These are phyloP conservation scores for Alternaria tenuissima DNA, from an alignment of 2,329 filamentous ascomycete genomes.

Conservation along the genomic window DNA sequence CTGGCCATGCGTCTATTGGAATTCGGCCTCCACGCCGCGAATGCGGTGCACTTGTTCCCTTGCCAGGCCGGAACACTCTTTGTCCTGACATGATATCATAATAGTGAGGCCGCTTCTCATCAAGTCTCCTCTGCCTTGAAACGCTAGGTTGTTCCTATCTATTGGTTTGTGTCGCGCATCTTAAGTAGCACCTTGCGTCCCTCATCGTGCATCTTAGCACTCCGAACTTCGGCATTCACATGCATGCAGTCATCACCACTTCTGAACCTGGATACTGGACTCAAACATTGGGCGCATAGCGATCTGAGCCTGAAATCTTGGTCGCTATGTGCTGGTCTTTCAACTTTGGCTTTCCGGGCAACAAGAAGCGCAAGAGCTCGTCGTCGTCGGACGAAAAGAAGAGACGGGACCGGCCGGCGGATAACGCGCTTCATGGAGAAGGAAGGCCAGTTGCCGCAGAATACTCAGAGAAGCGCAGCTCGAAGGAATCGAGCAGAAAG, in stretches of 20 bases:
- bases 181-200: constrained; percentile 44
- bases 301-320: constrained; percentile 33
- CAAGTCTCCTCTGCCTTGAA: constrained; percentile 37
- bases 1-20: constrained; percentile 48
- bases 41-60: constrained; percentile 36
- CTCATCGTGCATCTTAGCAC: constrained; percentile 32
- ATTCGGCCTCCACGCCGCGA: constrained; percentile 40
- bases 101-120: constrained; percentile 28
- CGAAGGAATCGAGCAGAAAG: constrained; percentile 35
- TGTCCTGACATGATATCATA: constrained; percentile 46
- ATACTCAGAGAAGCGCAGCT: constrained; percentile 43
- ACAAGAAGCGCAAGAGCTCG: constrained; percentile 40
- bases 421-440: constrained; percentile 35
- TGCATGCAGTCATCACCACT: constrained; percentile 29
- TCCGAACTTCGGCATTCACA: constrained; percentile 40
- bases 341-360: constrained; percentile 41
- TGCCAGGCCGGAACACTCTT: constrained; percentile 28
- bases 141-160: constrained; percentile 27
- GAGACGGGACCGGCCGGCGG: constrained; percentile 35
- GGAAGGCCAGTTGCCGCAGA: constrained; percentile 34
- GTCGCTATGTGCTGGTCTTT: constrained; percentile 51
- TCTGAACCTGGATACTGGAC: constrained; percentile 23
- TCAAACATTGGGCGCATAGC: constrained; percentile 36
- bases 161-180: constrained; percentile 32
- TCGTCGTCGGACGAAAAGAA: constrained; percentile 41